Evolutionary conservation across 177 flowering plant species (phyloP), one percentile per base, ranked within the genome.

Genomic region (Telopea speciosissima): DNA sequence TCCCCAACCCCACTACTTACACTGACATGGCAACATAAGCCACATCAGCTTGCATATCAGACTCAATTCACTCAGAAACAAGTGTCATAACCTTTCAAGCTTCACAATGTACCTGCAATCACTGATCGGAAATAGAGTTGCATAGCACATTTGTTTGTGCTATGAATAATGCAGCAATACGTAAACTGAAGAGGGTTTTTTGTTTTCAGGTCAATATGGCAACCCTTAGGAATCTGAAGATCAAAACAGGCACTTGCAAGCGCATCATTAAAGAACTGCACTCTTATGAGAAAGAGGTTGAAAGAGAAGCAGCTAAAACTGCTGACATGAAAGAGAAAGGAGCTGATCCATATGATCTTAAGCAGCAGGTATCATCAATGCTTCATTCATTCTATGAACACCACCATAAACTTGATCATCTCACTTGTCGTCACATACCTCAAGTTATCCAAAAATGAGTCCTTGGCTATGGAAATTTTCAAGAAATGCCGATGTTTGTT

Each of bases 221-320:
- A 22, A 86, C 90, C 14, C 16, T 92, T n/a, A 90, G 92, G 73
- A 88, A 83, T 75, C 67, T 94, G 82, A 94, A 94, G 73, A 94
- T 92, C 72, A 94, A 92, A 83, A 89, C 93, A 1, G 75, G 88
- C 6, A 87, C 93, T 25, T 92, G 97, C 86, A 92, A 90, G 70
- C 88, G 97, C 49, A 77, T 92, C 45, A 74, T 87, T 62, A 92
- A 94, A 78, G 99, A 92, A 89, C 84, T 94, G 33, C 83, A 79
- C 59, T 92, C 91, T 13, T 94, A 94, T 77, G 97, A 94, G 85
- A 90, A 89, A 76, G 99, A 94, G 78, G 97, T 94, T 59, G 91
- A 88, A 74, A 85, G 78, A 59, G 99, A 94, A 83, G 90, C 93
- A 59, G 83, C 96, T 25, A 94, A 92, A 73, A 88, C 95, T 25